A percentile compares a stretch with the other conserved stretches of the same genome.
phyloP scores from a whole-genome alignment of 306 rosid species.

The Acacia confusa region DNA sequence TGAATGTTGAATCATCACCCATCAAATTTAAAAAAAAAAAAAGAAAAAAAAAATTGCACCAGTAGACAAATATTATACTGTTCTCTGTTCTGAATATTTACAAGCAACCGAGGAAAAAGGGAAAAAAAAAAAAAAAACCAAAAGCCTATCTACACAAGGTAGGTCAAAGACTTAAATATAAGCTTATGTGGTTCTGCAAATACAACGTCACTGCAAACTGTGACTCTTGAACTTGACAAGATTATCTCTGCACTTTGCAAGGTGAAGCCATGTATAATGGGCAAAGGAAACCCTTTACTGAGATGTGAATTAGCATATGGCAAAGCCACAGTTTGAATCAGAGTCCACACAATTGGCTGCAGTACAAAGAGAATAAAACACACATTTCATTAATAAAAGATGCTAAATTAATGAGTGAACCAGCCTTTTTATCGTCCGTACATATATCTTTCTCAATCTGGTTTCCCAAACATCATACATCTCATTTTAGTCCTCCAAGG shows the following conservation, averaged over 20 bases:
- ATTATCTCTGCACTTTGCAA: conserved; percentile 62
- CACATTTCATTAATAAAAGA: conserved; percentile 9
- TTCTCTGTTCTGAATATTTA: conserved; percentile 31
- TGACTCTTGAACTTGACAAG: conserved; percentile 58
- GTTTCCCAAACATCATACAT: neutral
- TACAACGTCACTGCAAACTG: conserved; percentile 63
- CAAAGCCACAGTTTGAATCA: conserved; percentile 70
- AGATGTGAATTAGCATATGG: conserved; percentile 72
- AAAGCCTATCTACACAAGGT: neutral
- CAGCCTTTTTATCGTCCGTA: neutral
- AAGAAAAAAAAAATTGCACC: conserved; percentile 22
- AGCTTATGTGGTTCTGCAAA: conserved; percentile 38
- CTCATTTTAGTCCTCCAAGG: neutral
- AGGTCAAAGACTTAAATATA: conserved; percentile 15
- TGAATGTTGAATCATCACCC: conserved; percentile 4
- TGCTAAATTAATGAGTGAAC: neutral
- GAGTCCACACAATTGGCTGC: conserved; percentile 80
- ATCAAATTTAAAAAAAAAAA: neutral
- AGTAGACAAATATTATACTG: conserved; percentile 25
- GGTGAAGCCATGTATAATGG: conserved; percentile 70
- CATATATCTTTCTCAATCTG: neutral
- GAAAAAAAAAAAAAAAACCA: neutral
- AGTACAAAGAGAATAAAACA: conserved; percentile 18
- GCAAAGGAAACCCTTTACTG: conserved; percentile 75
- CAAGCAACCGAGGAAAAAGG: conserved; percentile 3